These are phyloP conservation scores for Diaporthe sp. DNA, from an alignment of 2,329 filamentous ascomycete species.

Conservation along the genomic window DNA sequence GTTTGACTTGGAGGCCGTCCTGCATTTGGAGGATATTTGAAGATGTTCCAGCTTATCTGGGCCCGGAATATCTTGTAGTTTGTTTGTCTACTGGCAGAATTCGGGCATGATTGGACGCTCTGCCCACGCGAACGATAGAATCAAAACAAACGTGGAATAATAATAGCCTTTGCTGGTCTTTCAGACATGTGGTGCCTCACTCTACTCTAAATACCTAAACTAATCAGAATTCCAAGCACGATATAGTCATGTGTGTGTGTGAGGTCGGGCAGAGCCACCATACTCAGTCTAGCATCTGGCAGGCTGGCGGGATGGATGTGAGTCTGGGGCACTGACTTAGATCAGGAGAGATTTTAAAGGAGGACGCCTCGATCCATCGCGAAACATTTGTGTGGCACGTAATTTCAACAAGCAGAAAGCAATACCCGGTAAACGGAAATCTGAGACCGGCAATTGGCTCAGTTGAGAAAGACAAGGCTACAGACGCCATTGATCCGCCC, in stretches of 20 bases:
- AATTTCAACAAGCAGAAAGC: constrained; percentile 19
- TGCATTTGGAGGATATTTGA: constrained; percentile 18
- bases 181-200: constrained; percentile 5
- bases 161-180: background rate
- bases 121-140: background rate
- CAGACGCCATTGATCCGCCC: constrained; percentile 33
- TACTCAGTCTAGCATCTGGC: background rate
- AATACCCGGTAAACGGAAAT: constrained; percentile 19
- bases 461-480: constrained; percentile 36
- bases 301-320: background rate
- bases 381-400: constrained; percentile 10
- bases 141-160: background rate
- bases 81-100: background rate
- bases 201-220: constrained; percentile 17
- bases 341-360: background rate
- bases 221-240: background rate
- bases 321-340: background rate
- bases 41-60: background rate
- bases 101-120: background rate
- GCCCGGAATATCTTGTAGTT: background rate
- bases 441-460: constrained; percentile 32
- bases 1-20: constrained; percentile 16
- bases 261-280: background rate
- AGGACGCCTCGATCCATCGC: constrained; percentile 13
- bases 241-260: background rate